Percentiles rank a stretch among this genome's conserved stretches.
These are phyloP conservation scores for Candida alai DNA, from an alignment of 805 yeast genomes.

Conservation along the genomic window DNA sequence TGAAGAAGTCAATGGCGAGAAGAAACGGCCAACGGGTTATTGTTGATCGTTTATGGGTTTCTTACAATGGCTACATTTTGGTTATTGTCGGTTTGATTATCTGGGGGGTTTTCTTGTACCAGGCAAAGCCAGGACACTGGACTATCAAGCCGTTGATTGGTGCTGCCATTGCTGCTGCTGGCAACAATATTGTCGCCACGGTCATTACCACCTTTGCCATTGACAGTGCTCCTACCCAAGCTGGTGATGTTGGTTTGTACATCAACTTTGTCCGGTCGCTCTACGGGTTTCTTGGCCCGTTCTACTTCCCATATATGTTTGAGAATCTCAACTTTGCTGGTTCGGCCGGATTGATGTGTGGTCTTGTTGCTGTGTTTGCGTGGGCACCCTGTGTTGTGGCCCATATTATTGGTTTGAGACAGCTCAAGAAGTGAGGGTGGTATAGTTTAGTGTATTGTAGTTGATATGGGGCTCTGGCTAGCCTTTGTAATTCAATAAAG, in stretches of 20 bases:
- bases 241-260: constrained; percentile 19
- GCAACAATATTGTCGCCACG: constrained; percentile 21
- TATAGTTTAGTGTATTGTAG: neutral
- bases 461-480: constrained; percentile 4
- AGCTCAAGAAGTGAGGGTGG: neutral
- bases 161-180: constrained; percentile 20
- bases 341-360: constrained; percentile 11
- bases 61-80: constrained; percentile 18
- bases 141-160: constrained; percentile 20
- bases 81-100: constrained; percentile 19
- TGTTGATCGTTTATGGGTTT: constrained; percentile 18
- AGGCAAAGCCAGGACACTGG: constrained; percentile 16
- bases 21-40: constrained; percentile 9
- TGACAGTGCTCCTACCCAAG: constrained; percentile 14
- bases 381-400: constrained; percentile 4
- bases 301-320: constrained; percentile 24
- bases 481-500: constrained; percentile 1
- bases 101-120: constrained; percentile 18
- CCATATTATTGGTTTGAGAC: constrained; percentile 8
- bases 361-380: constrained; percentile 8
- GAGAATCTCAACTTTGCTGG: constrained; percentile 12
- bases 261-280: constrained; percentile 18
- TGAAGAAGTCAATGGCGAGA: constrained; percentile 11
- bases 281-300: constrained; percentile 24
- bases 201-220: constrained; percentile 18